These are phyloP conservation scores for Euphorbia peplus DNA, from an alignment of 345 rosid genomes.

Conservation along the genomic window DNA sequence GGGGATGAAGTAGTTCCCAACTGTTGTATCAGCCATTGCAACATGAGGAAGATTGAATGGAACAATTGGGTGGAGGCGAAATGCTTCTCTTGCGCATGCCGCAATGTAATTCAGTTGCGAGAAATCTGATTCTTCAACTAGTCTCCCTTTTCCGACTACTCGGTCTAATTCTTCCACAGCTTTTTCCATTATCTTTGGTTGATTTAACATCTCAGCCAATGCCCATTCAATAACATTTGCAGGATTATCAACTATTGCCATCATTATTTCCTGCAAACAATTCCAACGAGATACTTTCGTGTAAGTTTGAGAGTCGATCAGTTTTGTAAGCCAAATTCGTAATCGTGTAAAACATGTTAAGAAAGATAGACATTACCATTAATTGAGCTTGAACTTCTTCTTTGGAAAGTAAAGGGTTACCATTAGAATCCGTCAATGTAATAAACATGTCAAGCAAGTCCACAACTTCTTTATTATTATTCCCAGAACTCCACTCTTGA, in stretches of 20 bases:
- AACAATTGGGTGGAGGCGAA: not conserved
- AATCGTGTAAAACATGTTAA: not conserved
- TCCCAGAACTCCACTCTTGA: not conserved
- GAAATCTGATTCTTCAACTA: not conserved
- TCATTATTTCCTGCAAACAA: not conserved
- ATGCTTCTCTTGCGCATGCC: not conserved
- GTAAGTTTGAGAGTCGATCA: too few species aligned
- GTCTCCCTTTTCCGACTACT: not conserved
- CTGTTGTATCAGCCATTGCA: not conserved
- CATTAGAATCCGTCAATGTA: not conserved
- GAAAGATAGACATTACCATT: not conserved
- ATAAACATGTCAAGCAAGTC: not conserved
- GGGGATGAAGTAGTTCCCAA: not conserved
- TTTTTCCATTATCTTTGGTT: not conserved
- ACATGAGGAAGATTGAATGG: constrained; percentile 1
- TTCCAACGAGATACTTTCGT: too few species aligned
- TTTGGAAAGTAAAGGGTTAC: not conserved
- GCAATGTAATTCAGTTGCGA: not conserved
- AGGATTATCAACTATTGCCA: not conserved
- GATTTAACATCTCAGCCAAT: not conserved
- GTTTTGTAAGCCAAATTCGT: too few species aligned
- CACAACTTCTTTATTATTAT: not conserved
- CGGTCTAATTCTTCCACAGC: not conserved
- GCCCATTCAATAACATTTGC: not conserved
- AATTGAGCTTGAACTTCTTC: not conserved